Conservation (phyloP, 371 early-diverging fungal genomes). For the Parasitella parasitica region DNA sequence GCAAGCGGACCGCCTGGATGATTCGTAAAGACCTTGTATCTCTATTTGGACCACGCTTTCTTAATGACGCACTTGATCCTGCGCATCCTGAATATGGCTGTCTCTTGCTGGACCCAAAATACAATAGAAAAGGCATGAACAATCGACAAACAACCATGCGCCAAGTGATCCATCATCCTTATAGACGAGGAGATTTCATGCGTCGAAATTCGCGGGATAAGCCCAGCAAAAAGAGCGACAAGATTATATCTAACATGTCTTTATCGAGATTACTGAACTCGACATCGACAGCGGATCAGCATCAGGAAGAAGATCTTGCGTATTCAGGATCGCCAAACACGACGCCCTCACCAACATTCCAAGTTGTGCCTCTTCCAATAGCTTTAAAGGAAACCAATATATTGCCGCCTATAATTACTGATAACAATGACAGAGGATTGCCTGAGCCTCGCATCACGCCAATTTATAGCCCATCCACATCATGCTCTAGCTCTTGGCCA, state of each 20-base stretch:
- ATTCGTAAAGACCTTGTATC: conserved; percentile 61
- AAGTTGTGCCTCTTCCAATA: conserved; percentile 12
- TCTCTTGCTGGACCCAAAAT: conserved; percentile 37
- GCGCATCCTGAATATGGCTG: conserved; percentile 52
- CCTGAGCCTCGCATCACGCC: conserved; percentile 12
- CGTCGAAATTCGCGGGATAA: conserved; percentile 7
- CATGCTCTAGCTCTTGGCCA: not conserved
- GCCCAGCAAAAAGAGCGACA: not conserved
- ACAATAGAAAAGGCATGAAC: conserved; percentile 2
- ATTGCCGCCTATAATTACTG: conserved; percentile 4
- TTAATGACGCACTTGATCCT: conserved; percentile 53
- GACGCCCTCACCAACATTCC: conserved; percentile 29
- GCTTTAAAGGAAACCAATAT: not conserved
- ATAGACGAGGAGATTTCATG: conserved; percentile 24
- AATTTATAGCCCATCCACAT: conserved; percentile 5
- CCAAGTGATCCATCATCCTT: conserved; percentile 11
- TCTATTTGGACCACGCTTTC: conserved; percentile 62
- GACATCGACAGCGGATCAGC: not conserved
- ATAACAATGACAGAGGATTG: not conserved
- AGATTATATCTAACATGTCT: conserved; percentile 23
- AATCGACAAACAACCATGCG: conserved; percentile 17
- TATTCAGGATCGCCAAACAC: conserved; percentile 18
- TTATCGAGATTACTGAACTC: conserved; percentile 18
- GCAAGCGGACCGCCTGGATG: conserved; percentile 56
- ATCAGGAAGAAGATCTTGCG: not conserved